Evolutionary conservation across 192 early-diverging fungal genomes (phyloP), one percentile per base, ranked within the genome.

Genomic region (Entomortierella chlamydospora): DNA sequence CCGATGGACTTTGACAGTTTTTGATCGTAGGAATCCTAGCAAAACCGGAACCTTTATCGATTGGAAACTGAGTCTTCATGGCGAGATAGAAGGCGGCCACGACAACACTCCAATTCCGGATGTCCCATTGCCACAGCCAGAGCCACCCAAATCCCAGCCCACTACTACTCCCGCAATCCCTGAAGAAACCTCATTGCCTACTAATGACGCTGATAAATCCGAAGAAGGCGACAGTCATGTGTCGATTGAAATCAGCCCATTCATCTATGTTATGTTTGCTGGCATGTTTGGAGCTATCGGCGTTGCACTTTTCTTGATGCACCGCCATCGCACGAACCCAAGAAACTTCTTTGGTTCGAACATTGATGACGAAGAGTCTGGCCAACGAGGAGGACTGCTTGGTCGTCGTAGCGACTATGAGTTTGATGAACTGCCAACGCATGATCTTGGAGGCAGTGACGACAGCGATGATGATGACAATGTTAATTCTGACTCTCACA

Each of bases 1-100:
- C 53, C 68, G 60, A 18, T 98, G 96, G 96, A 86, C 86, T 13
- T 79, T 94, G 70, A 81, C 83, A 11, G 88, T 94, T 34, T 88
- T 82, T 26, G 92, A 94, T 73, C 83, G 85, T 0, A 64, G 62
- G 20, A 78, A 89, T 69, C 77, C 86, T 15, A 66, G 78, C 18
- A 67, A 79, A 25, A 81, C 84, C 2, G 91, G 92, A 15, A 81
- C 57, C n/a, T 83, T 93, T 41, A 64, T 84, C n/a, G 69, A 87
- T 18, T 94, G 93, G 92, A 87, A 88, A 39, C 68, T 93, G 57
- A 51, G 67, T 15, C 62, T 79, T 22, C 68, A 79, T 45, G 76
- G 76, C 4, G 76, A 70, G 42, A 65, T 79, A 18, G 76, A 54
- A 17, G 51, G 33, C 53, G 76, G 68, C 26, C 55, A 58, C 17